Percentiles rank a stretch among this genome's conserved stretches.
These are phyloP conservation scores for Exophiala oligosperma DNA, from an alignment of 2,329 filamentous ascomycete species.

Conservation along the genomic window DNA sequence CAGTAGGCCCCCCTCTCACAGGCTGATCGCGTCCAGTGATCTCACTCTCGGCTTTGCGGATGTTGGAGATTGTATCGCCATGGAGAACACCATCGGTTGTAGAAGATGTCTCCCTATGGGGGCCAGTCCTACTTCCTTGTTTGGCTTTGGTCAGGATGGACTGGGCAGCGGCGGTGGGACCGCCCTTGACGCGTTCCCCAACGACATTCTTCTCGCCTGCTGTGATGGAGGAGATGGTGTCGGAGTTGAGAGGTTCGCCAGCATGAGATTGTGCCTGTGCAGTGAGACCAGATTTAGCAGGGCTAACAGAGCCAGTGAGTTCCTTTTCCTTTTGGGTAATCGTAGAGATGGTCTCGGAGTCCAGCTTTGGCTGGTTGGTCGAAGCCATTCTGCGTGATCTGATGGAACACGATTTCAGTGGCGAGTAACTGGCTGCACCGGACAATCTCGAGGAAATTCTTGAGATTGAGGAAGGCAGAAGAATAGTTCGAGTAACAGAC, in stretches of 20 bases:
- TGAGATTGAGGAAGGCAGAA: not conserved
- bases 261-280: conserved; percentile 43
- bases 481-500: not conserved
- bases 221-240: conserved; percentile 43
- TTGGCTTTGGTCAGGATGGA: conserved; percentile 13
- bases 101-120: not conserved
- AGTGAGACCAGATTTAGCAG: conserved; percentile 41
- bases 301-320: conserved; percentile 38
- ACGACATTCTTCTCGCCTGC: conserved; percentile 44
- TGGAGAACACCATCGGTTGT: conserved; percentile 6
- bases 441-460: not conserved
- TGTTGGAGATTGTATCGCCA: conserved; percentile 38
- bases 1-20: conserved; percentile 41
- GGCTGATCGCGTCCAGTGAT: conserved; percentile 38
- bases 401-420: not conserved
- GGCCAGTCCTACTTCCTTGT: not conserved
- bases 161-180: conserved; percentile 41
- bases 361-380: not conserved
- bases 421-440: not conserved
- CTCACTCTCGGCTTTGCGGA: conserved; percentile 41
- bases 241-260: conserved; percentile 34
- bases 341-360: conserved; percentile 38
- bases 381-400: not conserved
- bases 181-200: conserved; percentile 36
- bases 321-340: conserved; percentile 44